Conservation (phyloP, 345 rosid species). For the Rhizophora mangle region DNA sequence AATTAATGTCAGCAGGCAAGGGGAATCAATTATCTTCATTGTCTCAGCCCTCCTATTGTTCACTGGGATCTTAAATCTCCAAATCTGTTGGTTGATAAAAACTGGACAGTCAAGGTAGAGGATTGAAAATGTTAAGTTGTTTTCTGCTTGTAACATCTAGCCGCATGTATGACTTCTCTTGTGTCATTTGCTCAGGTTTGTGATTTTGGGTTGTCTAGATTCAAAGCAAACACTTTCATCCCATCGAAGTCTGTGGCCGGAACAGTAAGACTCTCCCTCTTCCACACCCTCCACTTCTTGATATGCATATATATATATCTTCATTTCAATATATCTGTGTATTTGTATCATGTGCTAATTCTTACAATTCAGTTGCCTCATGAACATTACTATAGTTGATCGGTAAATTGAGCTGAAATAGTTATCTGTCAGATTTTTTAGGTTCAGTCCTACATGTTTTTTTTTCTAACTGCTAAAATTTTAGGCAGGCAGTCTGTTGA, state of each 20-base stretch:
- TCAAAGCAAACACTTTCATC: conserved; percentile 81
- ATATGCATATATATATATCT: too few relatives aligned
- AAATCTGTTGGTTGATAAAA: conserved; percentile 89
- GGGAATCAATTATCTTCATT: conserved; percentile 91
- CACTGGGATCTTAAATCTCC: conserved; percentile 99
- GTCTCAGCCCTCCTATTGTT: conserved; percentile 83
- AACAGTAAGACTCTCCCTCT: conserved; percentile 57
- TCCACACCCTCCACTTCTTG: background rate
- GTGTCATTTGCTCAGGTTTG: conserved; percentile 54
- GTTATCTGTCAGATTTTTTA: too few relatives aligned
- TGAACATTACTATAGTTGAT: too few relatives aligned
- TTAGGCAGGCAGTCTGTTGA: too few relatives aligned
- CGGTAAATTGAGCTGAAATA: too few relatives aligned
- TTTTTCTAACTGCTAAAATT: too few relatives aligned
- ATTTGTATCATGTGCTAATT: too few relatives aligned
- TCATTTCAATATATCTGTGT: too few relatives aligned
- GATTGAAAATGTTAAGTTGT: background rate
- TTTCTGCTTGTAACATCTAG: background rate
- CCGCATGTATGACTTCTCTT: conserved; percentile 1
- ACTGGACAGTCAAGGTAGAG: conserved; percentile 90
- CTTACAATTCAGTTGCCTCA: too few relatives aligned
- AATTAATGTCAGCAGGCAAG: conserved; percentile 66
- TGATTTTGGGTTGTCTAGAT: conserved; percentile 95
- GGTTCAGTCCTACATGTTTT: too few relatives aligned
- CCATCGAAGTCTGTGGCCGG: conserved; percentile 97